Evolutionary conservation across 257 asterid species (phyloP).

Genomic region (Solanum piurae): DNA sequence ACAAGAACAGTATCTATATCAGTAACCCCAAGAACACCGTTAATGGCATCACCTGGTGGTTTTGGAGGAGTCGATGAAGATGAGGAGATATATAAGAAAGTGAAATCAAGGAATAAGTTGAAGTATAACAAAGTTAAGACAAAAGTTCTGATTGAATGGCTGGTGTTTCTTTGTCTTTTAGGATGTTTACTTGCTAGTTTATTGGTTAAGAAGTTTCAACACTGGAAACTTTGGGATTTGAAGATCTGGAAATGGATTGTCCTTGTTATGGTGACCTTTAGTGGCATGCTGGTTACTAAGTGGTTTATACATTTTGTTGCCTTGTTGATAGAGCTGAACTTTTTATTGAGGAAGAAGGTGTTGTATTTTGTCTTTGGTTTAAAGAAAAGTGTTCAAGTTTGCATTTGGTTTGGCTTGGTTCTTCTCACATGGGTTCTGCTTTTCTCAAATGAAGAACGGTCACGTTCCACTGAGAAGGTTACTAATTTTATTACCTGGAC

Average conservation of each 20-base stretch:
- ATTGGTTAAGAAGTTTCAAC: conserved; percentile 29
- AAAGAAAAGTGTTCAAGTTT: conserved; percentile 60
- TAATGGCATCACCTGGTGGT: conserved; percentile 46
- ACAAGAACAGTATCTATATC: conserved; percentile 18
- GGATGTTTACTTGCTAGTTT: conserved; percentile 50
- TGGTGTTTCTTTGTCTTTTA: conserved; percentile 39
- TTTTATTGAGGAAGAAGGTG: conserved; percentile 58
- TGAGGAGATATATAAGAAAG: conserved; percentile 77
- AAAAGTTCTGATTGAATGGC: conserved; percentile 58
- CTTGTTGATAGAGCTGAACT: conserved; percentile 67
- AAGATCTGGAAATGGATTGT: conserved; percentile 62
- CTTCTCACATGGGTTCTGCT: conserved; percentile 62
- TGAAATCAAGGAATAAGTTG: conserved; percentile 51
- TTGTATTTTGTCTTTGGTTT: conserved; percentile 66
- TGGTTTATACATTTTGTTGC: conserved; percentile 59
- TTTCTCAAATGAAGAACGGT: conserved; percentile 30
- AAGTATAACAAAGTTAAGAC: conserved; percentile 47
- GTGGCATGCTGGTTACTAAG: conserved; percentile 57
- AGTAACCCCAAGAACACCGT: conserved; percentile 49
- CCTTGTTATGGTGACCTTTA: conserved; percentile 64
- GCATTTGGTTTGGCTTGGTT: conserved; percentile 54
- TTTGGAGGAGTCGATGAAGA: conserved; percentile 51
- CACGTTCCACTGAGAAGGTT: conserved; percentile 16
- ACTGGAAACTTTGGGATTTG: conserved; percentile 37
- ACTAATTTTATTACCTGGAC: conserved; percentile 64